These are phyloP conservation scores for Coccomyxa sp. DNA, from an alignment of 139 green algal species.

Conservation along the genomic window DNA sequence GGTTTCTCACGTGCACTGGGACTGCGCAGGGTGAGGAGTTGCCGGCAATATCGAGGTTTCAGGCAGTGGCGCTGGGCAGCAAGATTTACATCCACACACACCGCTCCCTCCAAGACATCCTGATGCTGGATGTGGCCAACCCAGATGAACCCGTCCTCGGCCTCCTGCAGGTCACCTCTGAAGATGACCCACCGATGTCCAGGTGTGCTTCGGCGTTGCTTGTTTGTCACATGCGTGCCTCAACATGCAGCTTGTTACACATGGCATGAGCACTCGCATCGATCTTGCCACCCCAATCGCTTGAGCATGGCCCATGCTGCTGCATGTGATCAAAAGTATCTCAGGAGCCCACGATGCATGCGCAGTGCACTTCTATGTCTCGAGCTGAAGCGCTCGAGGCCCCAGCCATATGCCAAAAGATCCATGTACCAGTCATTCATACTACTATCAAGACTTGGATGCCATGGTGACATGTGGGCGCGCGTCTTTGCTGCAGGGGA, in stretches of 20 bases:
- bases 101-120: slow-evolving; percentile 27
- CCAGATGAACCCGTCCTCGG: neutral
- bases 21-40: slow-evolving; percentile 17
- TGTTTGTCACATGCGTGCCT: neutral
- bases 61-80: slow-evolving; percentile 18
- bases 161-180: slow-evolving; percentile 5
- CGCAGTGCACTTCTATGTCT: neutral
- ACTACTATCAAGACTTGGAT: neutral
- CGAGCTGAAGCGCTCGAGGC: neutral
- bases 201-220: neutral
- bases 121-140: slow-evolving; percentile 29
- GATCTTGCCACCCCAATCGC: neutral
- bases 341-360: neutral
- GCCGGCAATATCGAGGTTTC: slow-evolving; percentile 26
- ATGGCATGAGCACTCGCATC: neutral
- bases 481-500: slow-evolving; percentile 12
- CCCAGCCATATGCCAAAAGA: neutral
- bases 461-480: neutral
- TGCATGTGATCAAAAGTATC: neutral
- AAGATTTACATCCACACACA: slow-evolving; percentile 44
- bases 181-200: slow-evolving; percentile 13
- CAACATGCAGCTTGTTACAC: too few relatives aligned
- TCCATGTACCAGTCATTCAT: neutral
- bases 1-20: too few relatives aligned
- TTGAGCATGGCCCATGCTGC: neutral